Evolutionary conservation across 345 rosid species (phyloP), one percentile per base, ranked within the genome.

Genomic region (Moricandia arvensis): DNA sequence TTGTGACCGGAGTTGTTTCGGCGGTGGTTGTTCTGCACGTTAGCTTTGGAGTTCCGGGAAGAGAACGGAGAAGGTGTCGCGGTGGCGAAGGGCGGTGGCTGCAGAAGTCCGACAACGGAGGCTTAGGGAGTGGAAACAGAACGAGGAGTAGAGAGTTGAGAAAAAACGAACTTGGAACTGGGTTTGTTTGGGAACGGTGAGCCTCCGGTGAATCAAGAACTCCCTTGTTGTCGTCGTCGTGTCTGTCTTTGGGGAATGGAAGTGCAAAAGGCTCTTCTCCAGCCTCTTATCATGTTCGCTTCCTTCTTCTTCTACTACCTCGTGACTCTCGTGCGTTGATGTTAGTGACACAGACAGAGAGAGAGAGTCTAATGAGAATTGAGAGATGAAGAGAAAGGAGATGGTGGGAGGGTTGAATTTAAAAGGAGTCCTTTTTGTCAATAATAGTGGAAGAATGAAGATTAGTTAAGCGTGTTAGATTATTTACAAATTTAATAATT

Each of bases 221-320:
- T 26, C 49, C 64, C 33, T 49, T 37, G 16, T 85, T 84, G 34
- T 21, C 15, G 11, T 84, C 84, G 8, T 21, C 16, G 11, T 13
- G 17, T 55, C 71, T 84, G 9, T 87, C 86, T 82, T 85, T 93
- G 13, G 93, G n/a, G 87, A 65, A 89, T 75, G 30, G 93, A 87
- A 16, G 98, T 93, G 72, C 98, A 93, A 59, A 93, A 89, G 26
- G 96, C 98, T 80, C 93, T 83, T 83, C 95, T 89, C 98, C 98
- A 93, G 1, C 90, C 93, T 53, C 76, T 84, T 59, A 93, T 88
- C 98, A 93, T 90, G 41, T n/a, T 34, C 6, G 0, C 57, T 73
- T 72, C 71, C 8, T 5, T 33, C 37, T 33, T 33, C 24, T 21
- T 21, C 24, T 21, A 21, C 24, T 9, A 29, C 75, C 66, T 76